Evolutionary conservation across 2,329 filamentous ascomycete species (phyloP), one percentile per base, ranked within the genome.

Genomic region (Aureobasidium sp.): DNA sequence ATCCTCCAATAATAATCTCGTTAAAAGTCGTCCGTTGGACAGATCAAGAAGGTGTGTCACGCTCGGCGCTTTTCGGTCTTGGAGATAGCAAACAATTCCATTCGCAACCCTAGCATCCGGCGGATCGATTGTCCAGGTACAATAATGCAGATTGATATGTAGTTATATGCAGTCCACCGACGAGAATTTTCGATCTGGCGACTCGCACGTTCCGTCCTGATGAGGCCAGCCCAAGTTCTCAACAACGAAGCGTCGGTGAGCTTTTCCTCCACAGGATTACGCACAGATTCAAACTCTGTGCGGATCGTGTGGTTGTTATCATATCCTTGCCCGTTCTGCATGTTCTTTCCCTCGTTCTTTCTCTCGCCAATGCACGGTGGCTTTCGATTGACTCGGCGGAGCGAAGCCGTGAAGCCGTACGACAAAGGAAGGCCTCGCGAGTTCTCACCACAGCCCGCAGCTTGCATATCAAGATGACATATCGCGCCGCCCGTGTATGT

Each of bases 311-410:
- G 15, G 26, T 24, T 51, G 43, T 50, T 26, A 51, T 55, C 43
- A 59, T 43, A 59, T 59, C 55, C 36, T 60, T 51, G 57, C 57
- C 26, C 44, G 26, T 51, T 39, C 37, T 60, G 57, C 57, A 47
- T 47, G 24, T 41, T 48, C 29, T 24, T 47, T 29, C 44, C 44
- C 44, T 27, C 32, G 41, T 36, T 32, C 43, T 37, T 26, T 20
- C 29, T 17, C 34, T 39, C 50, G 50, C 20, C 34, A 34, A 57
- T 57, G 53, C 53, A 46, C 53, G 20, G 39, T 57, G 44, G 57
- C 57, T 50, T 43, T 57, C 44, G 46, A 60, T 60, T 50, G 46
- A 60, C 57, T 60, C 57, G 46, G 46, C 57, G 57, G 57, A 60
- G 32, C 20, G 44, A 47, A 50, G 44, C 41, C 41, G 41, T 44